These are phyloP conservation scores for Sporothrix globosa DNA, from an alignment of 2,329 filamentous ascomycete genomes.

Conservation along the genomic window DNA sequence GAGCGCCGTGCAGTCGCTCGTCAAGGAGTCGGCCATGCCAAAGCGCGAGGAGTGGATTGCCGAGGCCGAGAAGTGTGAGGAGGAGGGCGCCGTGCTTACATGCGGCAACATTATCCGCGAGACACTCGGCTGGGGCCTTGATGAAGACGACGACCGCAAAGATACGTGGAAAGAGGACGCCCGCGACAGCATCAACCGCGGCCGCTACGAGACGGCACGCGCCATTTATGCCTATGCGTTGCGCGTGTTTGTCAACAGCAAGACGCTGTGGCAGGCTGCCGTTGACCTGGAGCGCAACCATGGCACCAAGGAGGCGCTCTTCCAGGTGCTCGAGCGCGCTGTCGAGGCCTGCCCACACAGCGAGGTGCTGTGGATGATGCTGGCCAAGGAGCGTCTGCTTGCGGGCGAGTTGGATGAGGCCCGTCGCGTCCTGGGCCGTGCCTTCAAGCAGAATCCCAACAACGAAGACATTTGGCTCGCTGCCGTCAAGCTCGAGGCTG, in stretches of 20 bases:
- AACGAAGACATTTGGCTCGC: slow-evolving; percentile 98
- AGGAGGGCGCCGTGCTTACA: slow-evolving; percentile 83
- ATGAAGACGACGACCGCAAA: slow-evolving; percentile 95
- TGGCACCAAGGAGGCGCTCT: slow-evolving; percentile 72
- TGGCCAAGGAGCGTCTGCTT: slow-evolving; percentile 93
- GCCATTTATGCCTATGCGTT: slow-evolving; percentile 93
- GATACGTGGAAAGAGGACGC: slow-evolving; percentile 97
- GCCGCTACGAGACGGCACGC: slow-evolving; percentile 84
- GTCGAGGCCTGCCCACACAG: slow-evolving; percentile 91
- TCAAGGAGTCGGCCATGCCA: slow-evolving; percentile 91
- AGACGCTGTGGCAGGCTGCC: slow-evolving; percentile 85
- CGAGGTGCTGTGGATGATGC: slow-evolving; percentile 92
- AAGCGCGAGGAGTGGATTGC: slow-evolving; percentile 97
- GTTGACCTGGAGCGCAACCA: slow-evolving; percentile 91
- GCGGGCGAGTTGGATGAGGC: slow-evolving; percentile 86
- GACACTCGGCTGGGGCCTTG: slow-evolving; percentile 88
- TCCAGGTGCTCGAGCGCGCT: slow-evolving; percentile 85
- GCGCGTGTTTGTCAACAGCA: slow-evolving; percentile 85
- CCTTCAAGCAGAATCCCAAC: slow-evolving; percentile 93
- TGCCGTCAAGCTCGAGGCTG: slow-evolving; percentile 93
- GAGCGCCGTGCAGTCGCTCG: slow-evolving; percentile 83
- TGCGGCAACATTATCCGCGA: slow-evolving; percentile 89
- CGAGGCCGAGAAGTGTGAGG: slow-evolving; percentile 92
- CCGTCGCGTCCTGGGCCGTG: slow-evolving; percentile 79
- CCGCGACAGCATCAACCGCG: slow-evolving; percentile 75